Conservation (phyloP, 345 rosid genomes). For the Erucastrum elatum region DNA sequence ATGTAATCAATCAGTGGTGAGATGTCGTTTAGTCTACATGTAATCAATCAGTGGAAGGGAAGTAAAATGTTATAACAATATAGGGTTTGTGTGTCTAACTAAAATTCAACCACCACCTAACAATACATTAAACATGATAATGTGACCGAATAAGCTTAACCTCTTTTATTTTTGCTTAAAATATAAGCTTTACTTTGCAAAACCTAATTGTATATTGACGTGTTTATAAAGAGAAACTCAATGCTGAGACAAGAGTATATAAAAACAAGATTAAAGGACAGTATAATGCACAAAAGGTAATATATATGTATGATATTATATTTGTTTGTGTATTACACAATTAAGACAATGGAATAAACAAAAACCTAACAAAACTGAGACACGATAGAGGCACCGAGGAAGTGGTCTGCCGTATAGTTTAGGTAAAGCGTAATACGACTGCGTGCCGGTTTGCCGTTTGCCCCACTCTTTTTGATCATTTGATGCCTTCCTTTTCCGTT, state of each 20-base stretch:
- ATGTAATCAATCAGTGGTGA: background rate
- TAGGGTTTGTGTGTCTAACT: conserved; percentile 2
- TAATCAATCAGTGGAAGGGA: background rate
- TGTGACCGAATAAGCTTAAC: background rate
- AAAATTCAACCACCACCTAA: conserved; percentile 14
- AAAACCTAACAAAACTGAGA: background rate
- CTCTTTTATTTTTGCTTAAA: too few species aligned
- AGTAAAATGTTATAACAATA: background rate
- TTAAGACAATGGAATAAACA: background rate
- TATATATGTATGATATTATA: background rate
- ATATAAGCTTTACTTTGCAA: background rate
- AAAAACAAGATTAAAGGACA: too few species aligned
- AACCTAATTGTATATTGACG: conserved; percentile 27
- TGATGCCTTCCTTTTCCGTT: background rate
- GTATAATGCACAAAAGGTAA: background rate
- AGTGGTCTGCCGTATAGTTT: conserved; percentile 16
- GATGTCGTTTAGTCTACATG: background rate
- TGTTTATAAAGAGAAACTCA: conserved; percentile 5
- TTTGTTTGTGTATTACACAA: background rate
- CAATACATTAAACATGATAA: conserved; percentile 15
- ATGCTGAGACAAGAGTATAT: background rate
- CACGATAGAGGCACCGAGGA: background rate
- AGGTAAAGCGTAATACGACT: conserved; percentile 20
- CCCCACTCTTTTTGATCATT: background rate
- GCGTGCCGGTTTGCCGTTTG: conserved; percentile 25